Conservation (phyloP, 139 green algal genomes). For the Chlamydomonas sphaeroides region DNA sequence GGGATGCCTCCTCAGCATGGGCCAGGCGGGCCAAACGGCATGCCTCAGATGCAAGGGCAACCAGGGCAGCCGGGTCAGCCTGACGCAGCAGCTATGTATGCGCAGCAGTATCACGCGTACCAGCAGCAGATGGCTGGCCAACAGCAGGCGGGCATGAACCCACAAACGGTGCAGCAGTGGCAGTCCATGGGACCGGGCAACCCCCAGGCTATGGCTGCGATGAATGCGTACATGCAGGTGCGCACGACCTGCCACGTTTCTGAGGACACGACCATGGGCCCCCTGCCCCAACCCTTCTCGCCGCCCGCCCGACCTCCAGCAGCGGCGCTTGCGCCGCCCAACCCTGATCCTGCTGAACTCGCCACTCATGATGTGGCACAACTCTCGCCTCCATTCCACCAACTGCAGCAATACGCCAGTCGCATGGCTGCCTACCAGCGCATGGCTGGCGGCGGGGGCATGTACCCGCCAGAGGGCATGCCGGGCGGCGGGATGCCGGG, state of each 20-base stretch:
- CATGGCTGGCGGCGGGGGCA: background rate
- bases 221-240: constrained; percentile 41
- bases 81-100: too few species aligned
- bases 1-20: too few species aligned
- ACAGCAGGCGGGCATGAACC: constrained; percentile 26
- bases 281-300: background rate
- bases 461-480: constrained; percentile 4
- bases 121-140: background rate
- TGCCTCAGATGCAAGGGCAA: too few species aligned
- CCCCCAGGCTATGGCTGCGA: constrained; percentile 19
- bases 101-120: background rate
- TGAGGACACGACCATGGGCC: background rate
- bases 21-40: too few species aligned
- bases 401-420: constrained; percentile 52
- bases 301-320: background rate
- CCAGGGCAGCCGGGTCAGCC: too few species aligned
- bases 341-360: too few species aligned
- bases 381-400: background rate
- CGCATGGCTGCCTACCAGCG: constrained; percentile 49
- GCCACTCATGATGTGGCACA: too few species aligned
- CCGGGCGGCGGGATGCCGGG: too few species aligned
- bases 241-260: background rate
- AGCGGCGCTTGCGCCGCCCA: too few species aligned
- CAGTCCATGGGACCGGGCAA: constrained; percentile 1
- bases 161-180: background rate